phyloP scores from a whole-genome alignment of 306 rosid species.

The Prunus campanulata region DNA sequence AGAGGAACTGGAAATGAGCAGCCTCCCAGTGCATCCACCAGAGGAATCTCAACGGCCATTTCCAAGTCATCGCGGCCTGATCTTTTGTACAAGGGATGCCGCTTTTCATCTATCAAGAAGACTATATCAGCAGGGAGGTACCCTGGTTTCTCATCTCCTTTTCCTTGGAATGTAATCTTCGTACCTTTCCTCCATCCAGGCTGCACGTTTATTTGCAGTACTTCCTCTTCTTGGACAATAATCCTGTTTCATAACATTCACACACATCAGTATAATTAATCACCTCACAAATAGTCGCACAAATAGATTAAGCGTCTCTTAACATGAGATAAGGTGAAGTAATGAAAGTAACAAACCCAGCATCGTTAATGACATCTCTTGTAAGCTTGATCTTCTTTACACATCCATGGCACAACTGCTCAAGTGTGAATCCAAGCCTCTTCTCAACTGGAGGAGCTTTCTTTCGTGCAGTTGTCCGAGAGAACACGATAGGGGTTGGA shows the following conservation, averaged over 20 bases:
- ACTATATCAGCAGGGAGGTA: constrained; percentile 79
- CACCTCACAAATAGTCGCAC: too few relatives aligned
- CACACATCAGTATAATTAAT: background rate
- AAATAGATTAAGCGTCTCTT: too few relatives aligned
- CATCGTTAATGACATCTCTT: constrained; percentile 58
- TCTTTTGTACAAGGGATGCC: constrained; percentile 59
- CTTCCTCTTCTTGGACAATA: constrained; percentile 63
- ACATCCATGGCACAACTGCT: constrained; percentile 72
- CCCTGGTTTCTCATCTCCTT: constrained; percentile 92
- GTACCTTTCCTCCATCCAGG: constrained; percentile 96
- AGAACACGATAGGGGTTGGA: constrained; percentile 71
- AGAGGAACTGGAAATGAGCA: constrained; percentile 73
- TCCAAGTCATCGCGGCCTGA: constrained; percentile 67
- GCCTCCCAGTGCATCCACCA: constrained; percentile 72
- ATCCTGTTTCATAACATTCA: constrained; percentile 32
- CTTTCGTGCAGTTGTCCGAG: constrained; percentile 59
- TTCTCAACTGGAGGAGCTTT: constrained; percentile 58
- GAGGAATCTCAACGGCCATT: constrained; percentile 60
- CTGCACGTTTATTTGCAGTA: constrained; percentile 58
- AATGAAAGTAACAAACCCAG: constrained; percentile 52
- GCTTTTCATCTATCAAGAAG: constrained; percentile 64
- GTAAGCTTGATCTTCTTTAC: constrained; percentile 63
- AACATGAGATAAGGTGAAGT: background rate
- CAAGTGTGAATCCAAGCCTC: constrained; percentile 62
- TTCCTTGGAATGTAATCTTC: constrained; percentile 76